These are phyloP conservation scores for Blastomyces percursus DNA, from an alignment of 2,329 filamentous ascomycete genomes.

Conservation along the genomic window DNA sequence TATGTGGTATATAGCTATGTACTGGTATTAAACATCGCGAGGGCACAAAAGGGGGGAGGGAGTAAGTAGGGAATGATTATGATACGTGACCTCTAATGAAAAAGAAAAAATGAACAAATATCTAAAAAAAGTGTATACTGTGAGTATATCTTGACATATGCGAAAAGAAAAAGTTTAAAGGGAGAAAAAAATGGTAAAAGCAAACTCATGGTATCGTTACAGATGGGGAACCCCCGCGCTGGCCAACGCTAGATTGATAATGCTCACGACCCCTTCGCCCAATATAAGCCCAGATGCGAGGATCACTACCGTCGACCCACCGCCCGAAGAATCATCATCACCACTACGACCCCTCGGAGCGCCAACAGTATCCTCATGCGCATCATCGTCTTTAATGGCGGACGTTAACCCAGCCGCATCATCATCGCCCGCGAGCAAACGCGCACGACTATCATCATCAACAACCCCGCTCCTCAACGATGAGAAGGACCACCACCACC, in stretches of 20 bases:
- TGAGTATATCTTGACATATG: too few species aligned
- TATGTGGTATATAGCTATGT: too few species aligned
- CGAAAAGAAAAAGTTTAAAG: too few species aligned
- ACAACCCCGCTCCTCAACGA: too few species aligned
- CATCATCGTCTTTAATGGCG: not conserved
- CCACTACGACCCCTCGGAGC: slow-evolving; percentile 20
- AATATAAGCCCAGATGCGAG: slow-evolving; percentile 82
- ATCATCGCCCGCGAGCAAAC: not conserved
- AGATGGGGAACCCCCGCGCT: slow-evolving; percentile 66
- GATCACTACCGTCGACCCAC: slow-evolving; percentile 64
- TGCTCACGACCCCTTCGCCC: slow-evolving; percentile 83
- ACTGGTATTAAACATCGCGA: too few species aligned
- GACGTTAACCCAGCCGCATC: not conserved
- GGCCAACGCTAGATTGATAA: slow-evolving; percentile 75
- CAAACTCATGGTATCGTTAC: not conserved
- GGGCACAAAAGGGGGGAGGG: too few species aligned
- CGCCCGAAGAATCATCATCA: slow-evolving; percentile 31
- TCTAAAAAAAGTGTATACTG: too few species aligned
- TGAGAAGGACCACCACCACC: not conserved
- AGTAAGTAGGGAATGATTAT: too few species aligned
- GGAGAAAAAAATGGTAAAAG: not conserved
- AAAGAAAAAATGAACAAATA: too few species aligned
- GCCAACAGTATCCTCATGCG: not conserved
- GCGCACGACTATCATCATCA: not conserved
- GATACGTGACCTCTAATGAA: too few species aligned